Base-by-base conservation (phyloP, 805 yeast genomes). In the Wickerhamomyces pijperi region DNA sequence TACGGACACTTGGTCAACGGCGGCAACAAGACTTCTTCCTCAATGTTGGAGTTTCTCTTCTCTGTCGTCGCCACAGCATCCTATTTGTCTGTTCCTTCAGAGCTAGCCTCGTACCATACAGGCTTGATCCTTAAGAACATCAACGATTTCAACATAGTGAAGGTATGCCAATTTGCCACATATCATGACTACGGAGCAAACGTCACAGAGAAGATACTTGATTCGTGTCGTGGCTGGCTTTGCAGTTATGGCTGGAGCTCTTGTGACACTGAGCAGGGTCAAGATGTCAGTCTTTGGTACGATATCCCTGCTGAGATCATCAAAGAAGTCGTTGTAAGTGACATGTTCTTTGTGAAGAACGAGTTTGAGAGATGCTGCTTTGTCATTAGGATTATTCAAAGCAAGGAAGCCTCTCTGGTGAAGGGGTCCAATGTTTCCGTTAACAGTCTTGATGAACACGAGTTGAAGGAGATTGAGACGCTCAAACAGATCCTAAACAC, bases 341-440 rank as follows among this genome's bases (percentile, higher is more conserved):
- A 74, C 46, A 68, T 66, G 17, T 73, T 74, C 45, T 74, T 68
- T 49, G 71, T 71, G 4, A 72, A 74, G 2, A 62, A 64, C 2
- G 80, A 74, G 49, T 72, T 75, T 75, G 76, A 72, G 34, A 57
- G 80, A 38, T 69, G 74, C 34, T 43, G 67, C 21, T 72, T 74
- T 43, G 58, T 67, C 3, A 63, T 69, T 29, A 61, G 56, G 34
- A 46, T 70, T 35, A 57, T 68, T 32, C 68, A 65, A 42, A 51
- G n/a, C n/a, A n/a, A n/a, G n/a, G n/a, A n/a, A n/a, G n/a, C n/a
- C n/a, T n/a, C n/a, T n/a, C n/a, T n/a, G n/a, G n/a, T n/a, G n/a
- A n/a, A n/a, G n/a, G n/a, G n/a, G n/a, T n/a, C n/a, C n/a, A n/a
- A n/a, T n/a, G n/a, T n/a, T n/a, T n/a, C n/a, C n/a, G n/a, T n/a